Conservation (phyloP, 371 early-diverging fungal genomes). For the Mucor sp. region DNA sequence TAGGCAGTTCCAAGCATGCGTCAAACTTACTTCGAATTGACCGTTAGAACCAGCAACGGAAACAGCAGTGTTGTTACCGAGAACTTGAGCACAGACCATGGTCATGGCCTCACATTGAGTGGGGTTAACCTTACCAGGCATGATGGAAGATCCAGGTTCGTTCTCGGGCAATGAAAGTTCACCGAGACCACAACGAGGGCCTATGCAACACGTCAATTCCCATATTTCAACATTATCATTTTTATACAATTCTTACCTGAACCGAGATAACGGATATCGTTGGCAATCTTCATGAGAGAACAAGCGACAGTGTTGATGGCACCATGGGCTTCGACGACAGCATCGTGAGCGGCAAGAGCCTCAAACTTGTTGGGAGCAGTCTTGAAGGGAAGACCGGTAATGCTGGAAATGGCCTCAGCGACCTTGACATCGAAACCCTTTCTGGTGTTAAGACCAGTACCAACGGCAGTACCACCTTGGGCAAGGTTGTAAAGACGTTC, state of each 20-base stretch:
- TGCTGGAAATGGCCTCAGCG: constrained; percentile 70
- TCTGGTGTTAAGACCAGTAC: constrained; percentile 86
- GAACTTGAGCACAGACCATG: constrained; percentile 91
- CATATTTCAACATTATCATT: background rate
- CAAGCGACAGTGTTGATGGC: constrained; percentile 83
- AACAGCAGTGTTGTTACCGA: constrained; percentile 86
- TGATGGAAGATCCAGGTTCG: constrained; percentile 92
- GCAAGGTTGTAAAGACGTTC: constrained; percentile 80
- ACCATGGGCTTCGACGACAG: constrained; percentile 86
- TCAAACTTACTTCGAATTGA: constrained; percentile 73
- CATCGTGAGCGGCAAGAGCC: constrained; percentile 90
- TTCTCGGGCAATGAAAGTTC: constrained; percentile 88
- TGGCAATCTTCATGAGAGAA: constrained; percentile 91
- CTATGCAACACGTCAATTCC: background rate
- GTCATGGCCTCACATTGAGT: constrained; percentile 94
- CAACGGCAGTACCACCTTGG: constrained; percentile 92
- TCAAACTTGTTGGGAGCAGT: constrained; percentile 94
- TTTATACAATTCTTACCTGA: constrained; percentile 42
- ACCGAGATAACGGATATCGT: constrained; percentile 87
- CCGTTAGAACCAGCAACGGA: constrained; percentile 85
- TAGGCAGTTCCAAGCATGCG: background rate
- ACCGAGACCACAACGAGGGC: constrained; percentile 91
- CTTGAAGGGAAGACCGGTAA: constrained; percentile 75
- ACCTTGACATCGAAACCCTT: constrained; percentile 77
- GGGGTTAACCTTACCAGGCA: constrained; percentile 95